phyloP scores from a whole-genome alignment of 306 rosid species.

The Citrullus mucosospermus region DNA sequence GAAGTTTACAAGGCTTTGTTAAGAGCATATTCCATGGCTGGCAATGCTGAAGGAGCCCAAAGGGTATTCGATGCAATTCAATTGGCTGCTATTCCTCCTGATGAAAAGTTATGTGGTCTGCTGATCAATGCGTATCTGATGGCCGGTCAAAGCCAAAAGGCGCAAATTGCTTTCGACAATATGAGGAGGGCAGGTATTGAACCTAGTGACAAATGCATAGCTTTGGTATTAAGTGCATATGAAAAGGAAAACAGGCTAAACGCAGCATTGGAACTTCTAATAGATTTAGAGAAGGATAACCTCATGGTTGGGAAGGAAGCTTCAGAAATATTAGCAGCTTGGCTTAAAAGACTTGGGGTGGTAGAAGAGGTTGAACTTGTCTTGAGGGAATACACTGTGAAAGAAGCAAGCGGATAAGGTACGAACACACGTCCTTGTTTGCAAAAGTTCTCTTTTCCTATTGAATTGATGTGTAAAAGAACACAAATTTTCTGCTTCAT shows the following conservation, averaged over 20 bases:
- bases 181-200: slow-evolving; percentile 61
- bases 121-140: slow-evolving; percentile 51
- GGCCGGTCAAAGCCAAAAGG: slow-evolving; percentile 53
- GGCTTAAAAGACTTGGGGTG: slow-evolving; percentile 76
- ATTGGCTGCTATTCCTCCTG: slow-evolving; percentile 62
- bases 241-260: slow-evolving; percentile 57
- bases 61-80: slow-evolving; percentile 79
- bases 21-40: slow-evolving; percentile 53
- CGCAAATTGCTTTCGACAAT: slow-evolving; percentile 50
- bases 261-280: slow-evolving; percentile 50
- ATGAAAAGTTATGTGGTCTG: slow-evolving; percentile 59
- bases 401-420: slow-evolving; percentile 9
- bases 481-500: background rate
- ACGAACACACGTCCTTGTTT: background rate
- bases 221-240: slow-evolving; percentile 47
- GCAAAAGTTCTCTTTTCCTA: background rate
- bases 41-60: slow-evolving; percentile 66
- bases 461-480: background rate
- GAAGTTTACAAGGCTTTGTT: slow-evolving; percentile 86
- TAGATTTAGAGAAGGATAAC: slow-evolving; percentile 53
- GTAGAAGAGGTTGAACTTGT: slow-evolving; percentile 68
- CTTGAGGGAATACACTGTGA: slow-evolving; percentile 47
- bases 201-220: slow-evolving; percentile 67
- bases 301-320: slow-evolving; percentile 60
- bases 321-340: slow-evolving; percentile 47